Conservation (phyloP, 169 alveolate species). For the Cryptosporidium meleagridis region DNA sequence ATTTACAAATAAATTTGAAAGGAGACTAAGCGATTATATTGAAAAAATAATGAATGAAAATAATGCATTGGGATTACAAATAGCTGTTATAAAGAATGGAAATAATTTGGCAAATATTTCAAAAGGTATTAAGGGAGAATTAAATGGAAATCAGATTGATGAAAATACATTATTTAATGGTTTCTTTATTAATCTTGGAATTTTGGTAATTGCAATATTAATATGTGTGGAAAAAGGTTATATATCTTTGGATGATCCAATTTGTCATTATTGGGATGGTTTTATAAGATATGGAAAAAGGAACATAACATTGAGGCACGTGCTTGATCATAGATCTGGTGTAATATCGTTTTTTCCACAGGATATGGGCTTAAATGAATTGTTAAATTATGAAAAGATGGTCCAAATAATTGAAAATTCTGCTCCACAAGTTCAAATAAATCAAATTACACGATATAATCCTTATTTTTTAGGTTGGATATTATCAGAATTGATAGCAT, state of each 20-base stretch:
- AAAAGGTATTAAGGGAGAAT: slow-evolving; percentile 79
- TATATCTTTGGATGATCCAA: slow-evolving; percentile 76
- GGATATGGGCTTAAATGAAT: slow-evolving; percentile 73
- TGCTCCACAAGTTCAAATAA: slow-evolving; percentile 15
- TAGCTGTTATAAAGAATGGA: slow-evolving; percentile 77
- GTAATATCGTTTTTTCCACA: slow-evolving; percentile 78
- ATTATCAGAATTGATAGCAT: slow-evolving; percentile 41
- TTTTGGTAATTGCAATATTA: slow-evolving; percentile 78
- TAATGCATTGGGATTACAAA: slow-evolving; percentile 78
- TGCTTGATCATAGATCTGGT: slow-evolving; percentile 77
- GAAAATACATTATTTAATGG: slow-evolving; percentile 40
- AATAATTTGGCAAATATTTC: slow-evolving; percentile 70
- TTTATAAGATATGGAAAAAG: slow-evolving; percentile 80
- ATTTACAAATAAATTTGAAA: slow-evolving; percentile 21
- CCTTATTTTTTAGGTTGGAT: slow-evolving; percentile 65
- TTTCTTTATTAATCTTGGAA: slow-evolving; percentile 66
- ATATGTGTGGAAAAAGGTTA: slow-evolving; percentile 77
- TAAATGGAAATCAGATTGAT: slow-evolving; percentile 11
- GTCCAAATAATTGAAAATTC: slow-evolving; percentile 77
- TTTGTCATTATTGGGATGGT: slow-evolving; percentile 81
- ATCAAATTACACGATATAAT: slow-evolving; percentile 26
- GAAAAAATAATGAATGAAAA: neutral
- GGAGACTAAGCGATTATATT: slow-evolving; percentile 8
- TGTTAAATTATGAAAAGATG: slow-evolving; percentile 75
- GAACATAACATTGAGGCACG: slow-evolving; percentile 77